These are phyloP conservation scores for Trichophyton equinum DNA, from an alignment of 2,329 filamentous ascomycete species.

Conservation along the genomic window DNA sequence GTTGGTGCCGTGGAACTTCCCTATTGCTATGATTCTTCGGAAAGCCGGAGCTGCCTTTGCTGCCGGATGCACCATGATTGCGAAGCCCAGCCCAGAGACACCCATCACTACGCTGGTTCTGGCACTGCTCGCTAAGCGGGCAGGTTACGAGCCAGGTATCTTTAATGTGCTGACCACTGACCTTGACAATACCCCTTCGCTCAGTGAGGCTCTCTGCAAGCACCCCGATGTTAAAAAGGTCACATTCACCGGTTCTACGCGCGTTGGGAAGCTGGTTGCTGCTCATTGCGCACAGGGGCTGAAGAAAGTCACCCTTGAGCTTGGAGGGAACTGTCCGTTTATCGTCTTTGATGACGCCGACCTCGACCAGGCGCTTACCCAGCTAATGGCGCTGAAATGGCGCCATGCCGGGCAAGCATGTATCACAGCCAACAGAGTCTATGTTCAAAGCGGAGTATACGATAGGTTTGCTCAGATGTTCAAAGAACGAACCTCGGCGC, in stretches of 20 bases:
- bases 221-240: slow-evolving; percentile 23
- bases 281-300: slow-evolving; percentile 24
- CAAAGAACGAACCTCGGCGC: slow-evolving; percentile 38
- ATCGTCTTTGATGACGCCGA: slow-evolving; percentile 33
- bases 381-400: slow-evolving; percentile 24
- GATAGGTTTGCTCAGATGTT: slow-evolving; percentile 45
- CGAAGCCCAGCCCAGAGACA: slow-evolving; percentile 27
- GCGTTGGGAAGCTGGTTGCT: slow-evolving; percentile 25
- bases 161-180: slow-evolving; percentile 26
- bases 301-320: slow-evolving; percentile 35
- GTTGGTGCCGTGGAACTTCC: slow-evolving; percentile 86
- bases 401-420: slow-evolving; percentile 27
- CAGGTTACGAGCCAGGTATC: slow-evolving; percentile 25
- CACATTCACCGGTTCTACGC: slow-evolving; percentile 25
- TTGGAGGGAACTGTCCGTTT: slow-evolving; percentile 33
- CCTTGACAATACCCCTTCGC: slow-evolving; percentile 21
- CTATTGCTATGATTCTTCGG: slow-evolving; percentile 54
- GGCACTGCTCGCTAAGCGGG: slow-evolving; percentile 23
- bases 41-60: slow-evolving; percentile 27
- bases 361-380: slow-evolving; percentile 22
- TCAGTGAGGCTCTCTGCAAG: slow-evolving; percentile 24
- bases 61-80: slow-evolving; percentile 28
- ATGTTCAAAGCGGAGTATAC: slow-evolving; percentile 25
- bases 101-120: slow-evolving; percentile 24
- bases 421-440: slow-evolving; percentile 27